A percentile compares a stretch with the other conserved stretches of the same genome.
phyloP scores from a whole-genome alignment of 768 basidiomycete genomes.

The Xerocomellus dryophilus region DNA sequence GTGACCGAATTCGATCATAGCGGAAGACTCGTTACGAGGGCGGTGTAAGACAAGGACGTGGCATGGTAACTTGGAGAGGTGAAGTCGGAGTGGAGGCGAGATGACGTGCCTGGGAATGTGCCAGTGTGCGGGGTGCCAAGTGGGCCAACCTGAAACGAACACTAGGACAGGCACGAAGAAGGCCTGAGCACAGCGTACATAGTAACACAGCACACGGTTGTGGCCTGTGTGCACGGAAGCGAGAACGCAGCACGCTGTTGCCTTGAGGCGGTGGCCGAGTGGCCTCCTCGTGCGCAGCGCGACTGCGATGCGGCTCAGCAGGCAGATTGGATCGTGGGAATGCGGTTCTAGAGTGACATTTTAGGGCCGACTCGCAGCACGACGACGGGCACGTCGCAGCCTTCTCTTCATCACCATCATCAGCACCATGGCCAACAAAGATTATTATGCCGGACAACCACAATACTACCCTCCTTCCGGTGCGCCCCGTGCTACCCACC shows the following conservation, averaged over 20 bases:
- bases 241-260: slow-evolving; percentile 9
- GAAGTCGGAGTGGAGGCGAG: not conserved
- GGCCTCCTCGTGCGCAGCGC: not conserved
- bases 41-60: not conserved
- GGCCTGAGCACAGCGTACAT: slow-evolving; percentile 5
- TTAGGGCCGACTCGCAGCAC: slow-evolving; percentile 19
- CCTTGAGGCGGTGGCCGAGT: slow-evolving; percentile 21
- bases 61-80: not conserved
- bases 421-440: slow-evolving; percentile 63
- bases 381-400: slow-evolving; percentile 13
- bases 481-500: slow-evolving; percentile 20
- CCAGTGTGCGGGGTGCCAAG: not conserved
- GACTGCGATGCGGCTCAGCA: not conserved
- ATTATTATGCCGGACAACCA: slow-evolving; percentile 59
- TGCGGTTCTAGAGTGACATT: slow-evolving; percentile 14
- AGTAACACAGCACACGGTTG: slow-evolving; percentile 5
- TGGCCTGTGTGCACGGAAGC: not conserved
- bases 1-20: not conserved
- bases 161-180: not conserved
- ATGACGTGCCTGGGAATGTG: slow-evolving; percentile 22
- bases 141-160: slow-evolving; percentile 4
- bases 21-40: not conserved
- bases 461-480: slow-evolving; percentile 60
- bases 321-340: slow-evolving; percentile 21
- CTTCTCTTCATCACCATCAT: slow-evolving; percentile 16